Evolutionary conservation across 169 alveolate genomes (phyloP), one percentile per base, ranked within the genome.

Genomic region (Blepharisma undulans): DNA sequence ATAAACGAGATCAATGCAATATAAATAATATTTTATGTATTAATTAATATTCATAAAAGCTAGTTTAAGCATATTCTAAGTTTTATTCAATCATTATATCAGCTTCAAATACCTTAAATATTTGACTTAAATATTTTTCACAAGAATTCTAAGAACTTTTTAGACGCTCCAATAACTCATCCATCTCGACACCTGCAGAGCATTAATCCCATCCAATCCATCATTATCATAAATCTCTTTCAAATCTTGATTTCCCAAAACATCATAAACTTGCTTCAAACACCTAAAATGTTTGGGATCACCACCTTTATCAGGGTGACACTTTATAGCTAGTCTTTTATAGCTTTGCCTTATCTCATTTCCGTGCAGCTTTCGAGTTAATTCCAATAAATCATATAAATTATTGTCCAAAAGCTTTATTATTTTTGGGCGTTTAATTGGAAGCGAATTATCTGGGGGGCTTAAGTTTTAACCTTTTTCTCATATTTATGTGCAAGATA

Each of bases 241-340:
- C 95, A 98, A 98, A 93, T 98, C 99, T 27, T 99, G 99, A 91
- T 99, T 99, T 21, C 98, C 92, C 82, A 99, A 95, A 6, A 94
- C 92, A 92, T 97, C 98, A 85, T 96, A 93, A 2, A 98, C 98
- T 60, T 92, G 92, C 22, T 94, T 88, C 60, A 97, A 36, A 76
- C 94, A 96, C 72, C 94, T 79, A 92, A 95, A 96, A 92, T 91
- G 88, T n/a, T 90, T 94, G 27, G 95, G 96, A 92, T 94, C 97
- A 72, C 97, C 97, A 36, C 98, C 98, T 90, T 95, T 96, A 91
- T 95, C 98, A 16, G 98, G 98, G 89, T 96, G 98, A 76, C 81
- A 90, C 66, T 79, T 95, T 3, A 91, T 74, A 16, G 94, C 97
- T 5, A 82, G 84, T 88, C 93, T 95, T 76, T 95, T 85, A 81